A percentile compares a stretch with the other conserved stretches of the same genome.
These are phyloP conservation scores for Paecilomyces fulvus DNA, from an alignment of 2,329 filamentous ascomycete genomes.

Conservation along the genomic window DNA sequence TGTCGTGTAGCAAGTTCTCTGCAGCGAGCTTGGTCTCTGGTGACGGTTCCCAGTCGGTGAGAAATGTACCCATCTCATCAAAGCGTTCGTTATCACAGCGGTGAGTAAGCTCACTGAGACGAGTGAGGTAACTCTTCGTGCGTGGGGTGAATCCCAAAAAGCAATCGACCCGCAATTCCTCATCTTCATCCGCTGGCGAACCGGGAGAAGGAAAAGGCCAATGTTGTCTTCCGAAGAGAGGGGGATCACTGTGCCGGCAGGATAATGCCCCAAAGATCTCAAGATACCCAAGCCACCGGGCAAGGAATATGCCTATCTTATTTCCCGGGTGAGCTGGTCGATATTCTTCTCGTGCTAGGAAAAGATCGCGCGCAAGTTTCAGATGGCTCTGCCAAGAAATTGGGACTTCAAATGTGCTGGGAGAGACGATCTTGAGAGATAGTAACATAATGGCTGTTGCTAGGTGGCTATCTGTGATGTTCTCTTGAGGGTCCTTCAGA, in stretches of 20 bases:
- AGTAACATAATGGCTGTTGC: constrained; percentile 79
- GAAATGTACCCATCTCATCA: constrained; percentile 43
- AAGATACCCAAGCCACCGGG: constrained; percentile 75
- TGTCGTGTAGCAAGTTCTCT: constrained; percentile 50
- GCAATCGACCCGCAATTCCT: constrained; percentile 67
- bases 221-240: constrained; percentile 44
- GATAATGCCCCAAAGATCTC: constrained; percentile 67
- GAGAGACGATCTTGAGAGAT: constrained; percentile 74
- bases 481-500: constrained; percentile 51
- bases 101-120: constrained; percentile 62
- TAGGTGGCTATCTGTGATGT: constrained; percentile 63
- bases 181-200: constrained; percentile 46
- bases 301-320: constrained; percentile 64
- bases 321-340: constrained; percentile 44
- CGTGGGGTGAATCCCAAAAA: constrained; percentile 69
- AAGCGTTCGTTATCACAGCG: constrained; percentile 60
- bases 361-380: constrained; percentile 65
- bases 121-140: constrained; percentile 61
- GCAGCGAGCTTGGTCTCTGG: constrained; percentile 49
- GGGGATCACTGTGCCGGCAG: constrained; percentile 48
- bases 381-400: constrained; percentile 77
- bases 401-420: constrained; percentile 69
- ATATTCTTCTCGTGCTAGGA: constrained; percentile 56
- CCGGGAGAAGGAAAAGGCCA: constrained; percentile 37
- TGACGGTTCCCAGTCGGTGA: constrained; percentile 51